Conservation (phyloP, 75 land plant genomes). For the Azolla pinnata region DNA sequence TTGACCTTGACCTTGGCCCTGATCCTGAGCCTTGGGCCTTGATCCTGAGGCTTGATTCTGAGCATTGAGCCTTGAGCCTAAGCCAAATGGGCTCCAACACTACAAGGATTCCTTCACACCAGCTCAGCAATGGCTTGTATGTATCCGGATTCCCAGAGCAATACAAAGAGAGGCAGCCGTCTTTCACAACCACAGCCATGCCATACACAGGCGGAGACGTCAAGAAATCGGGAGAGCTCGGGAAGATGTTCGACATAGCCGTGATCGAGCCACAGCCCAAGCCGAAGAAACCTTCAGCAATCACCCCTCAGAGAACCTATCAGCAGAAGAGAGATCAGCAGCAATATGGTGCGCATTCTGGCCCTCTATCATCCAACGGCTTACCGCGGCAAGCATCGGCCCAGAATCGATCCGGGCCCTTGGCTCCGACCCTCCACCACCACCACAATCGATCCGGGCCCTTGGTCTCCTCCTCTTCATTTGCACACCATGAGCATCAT, state of each 20-base stretch:
- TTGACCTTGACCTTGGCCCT: too few relatives aligned
- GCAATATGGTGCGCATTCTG: constrained; percentile 29
- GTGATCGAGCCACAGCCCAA: constrained; percentile 16
- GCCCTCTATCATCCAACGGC: constrained; percentile 34
- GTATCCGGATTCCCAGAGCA: constrained; percentile 70
- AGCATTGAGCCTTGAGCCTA: too few relatives aligned
- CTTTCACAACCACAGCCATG: constrained; percentile 47
- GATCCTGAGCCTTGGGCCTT: too few relatives aligned
- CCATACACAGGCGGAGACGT: constrained; percentile 74
- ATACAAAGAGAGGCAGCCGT: constrained; percentile 47
- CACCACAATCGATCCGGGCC: constrained; percentile 17
- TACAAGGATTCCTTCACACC: too few relatives aligned
- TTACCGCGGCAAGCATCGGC: constrained; percentile 27
- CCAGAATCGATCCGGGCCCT: constrained; percentile 15
- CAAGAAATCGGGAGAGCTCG: constrained; percentile 63
- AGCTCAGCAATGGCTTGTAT: constrained; percentile 77
- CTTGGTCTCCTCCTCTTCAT: constrained; percentile 13
- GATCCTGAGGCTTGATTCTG: too few relatives aligned
- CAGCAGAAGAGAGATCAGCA: too few relatives aligned
- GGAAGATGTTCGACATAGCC: constrained; percentile 62
- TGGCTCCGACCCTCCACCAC: constrained; percentile 4
- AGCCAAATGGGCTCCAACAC: too few relatives aligned
- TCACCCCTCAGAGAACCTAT: constrained; percentile 16
- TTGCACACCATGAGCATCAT: constrained; percentile 3
- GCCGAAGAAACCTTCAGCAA: constrained; percentile 18